These are phyloP conservation scores for thale cress (Arabidopsis thaliana) DNA, from an alignment of 345 rosid species.

Conservation along the genomic window DNA sequence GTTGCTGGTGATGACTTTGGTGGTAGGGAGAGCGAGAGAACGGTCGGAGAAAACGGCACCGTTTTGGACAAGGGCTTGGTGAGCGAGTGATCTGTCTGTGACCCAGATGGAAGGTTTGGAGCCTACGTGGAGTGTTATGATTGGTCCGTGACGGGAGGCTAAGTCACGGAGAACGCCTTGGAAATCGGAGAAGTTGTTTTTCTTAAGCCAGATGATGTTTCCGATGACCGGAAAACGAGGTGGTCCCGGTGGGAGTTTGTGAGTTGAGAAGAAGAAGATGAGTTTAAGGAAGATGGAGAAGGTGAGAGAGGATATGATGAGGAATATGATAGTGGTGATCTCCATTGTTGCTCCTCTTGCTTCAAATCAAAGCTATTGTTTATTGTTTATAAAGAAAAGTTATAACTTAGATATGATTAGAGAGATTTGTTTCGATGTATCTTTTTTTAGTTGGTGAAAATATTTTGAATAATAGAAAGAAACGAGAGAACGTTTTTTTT, in stretches of 20 bases:
- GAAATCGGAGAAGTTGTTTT: conserved; percentile 40
- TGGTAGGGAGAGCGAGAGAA: conserved; percentile 41
- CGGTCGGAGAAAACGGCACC: conserved; percentile 54
- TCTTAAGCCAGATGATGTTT: conserved; percentile 46
- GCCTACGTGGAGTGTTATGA: conserved; percentile 50
- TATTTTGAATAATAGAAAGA: not conserved
- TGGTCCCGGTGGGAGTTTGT: conserved; percentile 48
- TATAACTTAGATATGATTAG: not conserved
- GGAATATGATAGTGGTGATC: conserved; percentile 38
- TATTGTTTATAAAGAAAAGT: not conserved
- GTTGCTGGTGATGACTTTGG: conserved; percentile 36
- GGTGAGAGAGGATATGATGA: conserved; percentile 17
- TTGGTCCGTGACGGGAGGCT: conserved; percentile 47
- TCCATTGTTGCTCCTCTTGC: conserved; percentile 37
- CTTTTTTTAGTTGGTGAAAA: not conserved
- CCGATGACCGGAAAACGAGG: conserved; percentile 39
- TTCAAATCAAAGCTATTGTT: not conserved
- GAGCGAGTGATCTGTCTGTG: conserved; percentile 49
- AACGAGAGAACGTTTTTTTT: too few species aligned
- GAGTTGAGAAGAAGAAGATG: conserved; percentile 14
- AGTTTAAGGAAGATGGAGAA: conserved; percentile 28
- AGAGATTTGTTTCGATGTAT: not conserved
- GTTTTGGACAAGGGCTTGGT: conserved; percentile 56
- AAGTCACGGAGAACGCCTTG: conserved; percentile 46
- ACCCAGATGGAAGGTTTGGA: conserved; percentile 50